phyloP scores from a whole-genome alignment of 768 basidiomycete genomes.

The Termitomyces sp. region DNA sequence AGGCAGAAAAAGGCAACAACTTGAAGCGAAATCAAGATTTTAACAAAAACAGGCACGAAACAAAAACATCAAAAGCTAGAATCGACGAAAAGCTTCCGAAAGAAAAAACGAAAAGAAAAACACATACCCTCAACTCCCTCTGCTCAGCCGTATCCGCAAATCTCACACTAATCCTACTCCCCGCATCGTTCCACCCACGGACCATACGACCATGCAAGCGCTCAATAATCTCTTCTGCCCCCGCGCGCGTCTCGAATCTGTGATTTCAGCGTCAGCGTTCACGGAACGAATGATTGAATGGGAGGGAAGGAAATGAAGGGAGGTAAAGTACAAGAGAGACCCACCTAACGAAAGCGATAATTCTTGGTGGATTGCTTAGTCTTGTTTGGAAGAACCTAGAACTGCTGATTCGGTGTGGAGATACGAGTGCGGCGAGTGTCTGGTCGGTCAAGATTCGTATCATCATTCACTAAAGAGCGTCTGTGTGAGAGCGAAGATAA shows the following conservation, averaged over 20 bases:
- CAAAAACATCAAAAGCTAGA: no score
- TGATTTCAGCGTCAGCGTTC: neutral
- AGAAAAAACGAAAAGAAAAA: neutral
- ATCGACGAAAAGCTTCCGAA: neutral
- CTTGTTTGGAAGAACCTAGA: conserved; percentile 78
- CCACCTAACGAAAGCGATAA: conserved; percentile 79
- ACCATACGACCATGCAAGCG: conserved; percentile 77
- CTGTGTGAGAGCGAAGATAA: no score
- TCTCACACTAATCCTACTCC: conserved; percentile 72
- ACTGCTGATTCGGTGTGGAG: conserved; percentile 66
- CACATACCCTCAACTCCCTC: conserved; percentile 64
- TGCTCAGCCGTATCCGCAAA: conserved; percentile 79
- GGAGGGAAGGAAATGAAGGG: neutral
- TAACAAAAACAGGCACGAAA: no score
- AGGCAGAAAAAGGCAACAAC: no score
- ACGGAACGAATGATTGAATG: neutral
- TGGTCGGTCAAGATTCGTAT: conserved; percentile 17
- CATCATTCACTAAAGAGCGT: no score
- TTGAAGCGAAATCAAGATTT: no score
- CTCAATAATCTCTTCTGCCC: conserved; percentile 75
- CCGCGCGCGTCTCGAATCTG: conserved; percentile 65
- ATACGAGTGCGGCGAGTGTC: conserved; percentile 62
- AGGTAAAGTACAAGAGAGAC: conserved; percentile 13
- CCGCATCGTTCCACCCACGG: conserved; percentile 70
- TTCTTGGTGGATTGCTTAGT: conserved; percentile 67